Conservation (phyloP, 108 stramenopile species). For the Asterionellopsis glacialis region DNA sequence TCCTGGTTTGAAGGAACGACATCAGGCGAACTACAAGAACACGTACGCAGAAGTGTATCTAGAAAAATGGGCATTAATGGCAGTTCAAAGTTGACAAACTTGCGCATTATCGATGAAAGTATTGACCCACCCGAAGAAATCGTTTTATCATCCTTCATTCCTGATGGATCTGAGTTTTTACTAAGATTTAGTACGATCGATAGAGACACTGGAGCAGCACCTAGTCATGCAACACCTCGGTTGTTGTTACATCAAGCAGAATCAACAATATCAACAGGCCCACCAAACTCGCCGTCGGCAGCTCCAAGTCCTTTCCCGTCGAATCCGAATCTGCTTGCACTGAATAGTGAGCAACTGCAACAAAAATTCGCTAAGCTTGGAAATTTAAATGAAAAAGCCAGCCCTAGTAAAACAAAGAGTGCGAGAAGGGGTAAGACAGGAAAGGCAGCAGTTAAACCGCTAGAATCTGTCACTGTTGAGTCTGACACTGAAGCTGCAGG, state of each 20-base stretch:
- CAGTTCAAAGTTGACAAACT: slow-evolving; percentile 38
- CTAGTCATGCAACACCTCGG: not conserved
- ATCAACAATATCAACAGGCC: slow-evolving; percentile 9
- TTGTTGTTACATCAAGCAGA: slow-evolving; percentile 2
- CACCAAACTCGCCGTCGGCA: slow-evolving; percentile 79
- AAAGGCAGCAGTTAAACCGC: not conserved
- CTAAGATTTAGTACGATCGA: slow-evolving; percentile 50
- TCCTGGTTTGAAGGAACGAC: slow-evolving; percentile 85
- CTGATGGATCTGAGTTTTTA: slow-evolving; percentile 64
- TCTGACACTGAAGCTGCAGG: not conserved
- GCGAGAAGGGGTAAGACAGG: not conserved
- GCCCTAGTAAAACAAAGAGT: not conserved
- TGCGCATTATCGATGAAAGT: slow-evolving; percentile 66
- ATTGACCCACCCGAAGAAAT: slow-evolving; percentile 72
- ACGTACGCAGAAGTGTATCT: slow-evolving; percentile 62
- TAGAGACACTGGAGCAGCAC: slow-evolving; percentile 13
- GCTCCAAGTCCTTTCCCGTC: slow-evolving; percentile 63
- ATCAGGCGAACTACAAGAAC: slow-evolving; percentile 60
- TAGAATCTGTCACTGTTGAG: not conserved
- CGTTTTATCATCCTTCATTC: slow-evolving; percentile 73
- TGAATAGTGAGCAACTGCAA: slow-evolving; percentile 28
- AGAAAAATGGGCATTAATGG: slow-evolving; percentile 37
- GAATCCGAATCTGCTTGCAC: slow-evolving; percentile 23
- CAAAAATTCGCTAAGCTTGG: slow-evolving; percentile 20
- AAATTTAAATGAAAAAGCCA: slow-evolving; percentile 8